Evolutionary conservation across 306 rosid species (phyloP), one percentile per base, ranked within the genome.

Genomic region (Prinsepia uniflora): DNA sequence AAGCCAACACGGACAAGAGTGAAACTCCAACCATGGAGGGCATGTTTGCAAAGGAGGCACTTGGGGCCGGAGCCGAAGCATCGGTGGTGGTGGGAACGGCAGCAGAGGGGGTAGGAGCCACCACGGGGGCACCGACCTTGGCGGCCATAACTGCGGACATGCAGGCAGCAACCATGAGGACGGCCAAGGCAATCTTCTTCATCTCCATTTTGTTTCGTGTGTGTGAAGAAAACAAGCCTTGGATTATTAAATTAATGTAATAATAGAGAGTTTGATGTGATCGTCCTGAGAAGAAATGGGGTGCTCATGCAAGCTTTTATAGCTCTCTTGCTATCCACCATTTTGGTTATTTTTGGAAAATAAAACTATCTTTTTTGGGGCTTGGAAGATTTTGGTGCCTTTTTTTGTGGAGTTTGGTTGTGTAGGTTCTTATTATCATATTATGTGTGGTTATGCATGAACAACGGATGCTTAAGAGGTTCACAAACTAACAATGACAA

Each of bases 1-100:
- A 40, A 44, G 78, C 39, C 58, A 74, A 56, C 40, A 74, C 34
- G 59, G 66, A 34, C 66, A 74, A 40, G 59, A 74, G 46, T 11
- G 72, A 67, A 54, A 72, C 78, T 74, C 67, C 72, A 4, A 60
- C 50, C 49, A 74, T 34, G 15, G 72, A 65, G 7, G 60, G 10
- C 30, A 12, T 13, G 39, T 24, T 55, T 12, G 36, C 36, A 10
- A 34, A 10, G 9, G 72, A 19, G 49, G 73, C 0, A 39, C 19
- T 11, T 52, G 39, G 62, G 0, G 57, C 5, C 0, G 57, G 57
- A 10, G 57, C 18, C 22, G 57, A 19, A 41, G 52, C 19, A 13
- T 52, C 1, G 10, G 50, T 60, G 19, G 11, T 5, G 20, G 63
- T 34, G 12, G 50, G 20, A 4, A 20, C 57, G 1, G 15, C 50